phyloP scores from a whole-genome alignment of 768 basidiomycete species.

The Rhizopogon vulgaris region DNA sequence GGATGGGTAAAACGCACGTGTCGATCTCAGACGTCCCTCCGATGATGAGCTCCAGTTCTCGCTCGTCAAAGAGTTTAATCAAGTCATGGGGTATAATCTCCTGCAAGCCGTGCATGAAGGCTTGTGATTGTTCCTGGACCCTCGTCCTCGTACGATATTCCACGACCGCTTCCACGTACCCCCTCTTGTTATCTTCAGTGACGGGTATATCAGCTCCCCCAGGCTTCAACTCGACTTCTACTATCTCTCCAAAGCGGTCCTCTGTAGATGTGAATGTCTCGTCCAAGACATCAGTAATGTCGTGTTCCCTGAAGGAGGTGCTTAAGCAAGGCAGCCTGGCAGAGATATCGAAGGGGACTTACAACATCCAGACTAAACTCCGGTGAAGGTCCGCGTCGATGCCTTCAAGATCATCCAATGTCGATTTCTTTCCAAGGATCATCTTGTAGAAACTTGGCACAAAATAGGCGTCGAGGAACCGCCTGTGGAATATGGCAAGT shows the following conservation, averaged over 20 bases:
- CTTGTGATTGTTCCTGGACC: conserved; percentile 76
- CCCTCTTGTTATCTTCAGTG: conserved; percentile 71
- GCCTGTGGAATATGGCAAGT: conserved; percentile 70
- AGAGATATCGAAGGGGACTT: conserved; percentile 22
- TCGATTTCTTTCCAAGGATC: conserved; percentile 56
- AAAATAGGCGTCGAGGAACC: conserved; percentile 77
- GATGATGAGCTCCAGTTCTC: conserved; percentile 83
- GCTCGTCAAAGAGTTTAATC: conserved; percentile 85
- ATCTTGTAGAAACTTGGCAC: conserved; percentile 79
- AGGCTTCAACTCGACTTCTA: conserved; percentile 60
- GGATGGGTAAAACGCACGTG: conserved; percentile 41
- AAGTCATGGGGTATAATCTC: conserved; percentile 82
- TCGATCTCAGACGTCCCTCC: conserved; percentile 93
- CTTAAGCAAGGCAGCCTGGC: not conserved
- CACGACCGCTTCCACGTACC: conserved; percentile 73
- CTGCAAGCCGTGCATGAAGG: conserved; percentile 81
- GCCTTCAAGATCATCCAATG: conserved; percentile 60
- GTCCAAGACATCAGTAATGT: conserved; percentile 69
- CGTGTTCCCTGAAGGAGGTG: conserved; percentile 48
- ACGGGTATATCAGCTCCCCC: conserved; percentile 57
- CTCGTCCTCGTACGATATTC: conserved; percentile 79
- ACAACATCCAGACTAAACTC: conserved; percentile 74
- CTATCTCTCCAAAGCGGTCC: conserved; percentile 69
- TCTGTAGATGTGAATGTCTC: conserved; percentile 69
- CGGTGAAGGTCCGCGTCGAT: conserved; percentile 65